These are phyloP conservation scores for Globisporangium barbulae DNA, from an alignment of 352 stramenopile species.

Conservation along the genomic window DNA sequence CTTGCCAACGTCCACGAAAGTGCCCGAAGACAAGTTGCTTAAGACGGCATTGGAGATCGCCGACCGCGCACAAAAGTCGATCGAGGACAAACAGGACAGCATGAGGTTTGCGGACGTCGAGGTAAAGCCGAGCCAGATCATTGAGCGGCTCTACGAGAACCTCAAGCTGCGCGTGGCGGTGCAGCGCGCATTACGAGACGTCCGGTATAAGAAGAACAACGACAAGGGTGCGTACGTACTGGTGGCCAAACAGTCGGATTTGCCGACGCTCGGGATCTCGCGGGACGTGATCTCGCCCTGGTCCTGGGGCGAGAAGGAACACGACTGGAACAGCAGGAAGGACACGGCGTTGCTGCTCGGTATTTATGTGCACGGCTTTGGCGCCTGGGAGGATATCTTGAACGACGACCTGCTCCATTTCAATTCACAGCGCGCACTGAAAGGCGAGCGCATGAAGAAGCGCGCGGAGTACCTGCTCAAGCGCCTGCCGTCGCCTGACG, in stretches of 20 bases:
- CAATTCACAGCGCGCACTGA: slow-evolving; percentile 75
- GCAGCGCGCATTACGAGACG: slow-evolving; percentile 61
- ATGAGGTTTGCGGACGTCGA: slow-evolving; percentile 81
- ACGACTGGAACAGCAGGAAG: slow-evolving; percentile 77
- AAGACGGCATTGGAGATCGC: slow-evolving; percentile 65
- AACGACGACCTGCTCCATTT: slow-evolving; percentile 80
- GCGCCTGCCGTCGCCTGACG: slow-evolving; percentile 56
- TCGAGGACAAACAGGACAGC: slow-evolving; percentile 67
- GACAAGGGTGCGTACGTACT: slow-evolving; percentile 69
- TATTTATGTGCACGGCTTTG: slow-evolving; percentile 84
- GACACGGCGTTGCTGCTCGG: slow-evolving; percentile 77
- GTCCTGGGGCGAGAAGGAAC: slow-evolving; percentile 78
- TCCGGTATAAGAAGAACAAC: slow-evolving; percentile 35
- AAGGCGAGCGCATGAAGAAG: slow-evolving; percentile 83
- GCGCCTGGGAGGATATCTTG: slow-evolving; percentile 83
- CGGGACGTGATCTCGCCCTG: slow-evolving; percentile 59
- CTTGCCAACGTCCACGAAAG: slow-evolving; percentile 48
- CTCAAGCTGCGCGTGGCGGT: slow-evolving; percentile 81
- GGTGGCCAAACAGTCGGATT: slow-evolving; percentile 63
- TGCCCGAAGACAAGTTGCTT: slow-evolving; percentile 48
- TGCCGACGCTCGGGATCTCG: slow-evolving; percentile 58
- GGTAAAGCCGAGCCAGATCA: slow-evolving; percentile 63
- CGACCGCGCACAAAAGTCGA: slow-evolving; percentile 40
- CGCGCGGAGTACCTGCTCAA: slow-evolving; percentile 82
- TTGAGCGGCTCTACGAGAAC: slow-evolving; percentile 85